Conservation (phyloP, 345 rosid genomes). For the Populus euphratica region DNA sequence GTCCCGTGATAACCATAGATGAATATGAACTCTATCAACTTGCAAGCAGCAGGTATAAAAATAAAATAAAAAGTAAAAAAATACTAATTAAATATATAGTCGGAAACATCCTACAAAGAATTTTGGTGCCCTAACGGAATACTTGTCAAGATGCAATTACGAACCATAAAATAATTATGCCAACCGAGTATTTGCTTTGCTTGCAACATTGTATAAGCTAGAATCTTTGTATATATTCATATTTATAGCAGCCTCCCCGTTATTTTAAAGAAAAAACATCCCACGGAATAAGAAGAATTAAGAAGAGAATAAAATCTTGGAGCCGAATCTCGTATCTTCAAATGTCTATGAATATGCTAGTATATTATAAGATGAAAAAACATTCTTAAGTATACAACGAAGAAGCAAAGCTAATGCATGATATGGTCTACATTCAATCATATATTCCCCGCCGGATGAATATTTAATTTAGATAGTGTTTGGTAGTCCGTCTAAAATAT, state of each 20-base stretch:
- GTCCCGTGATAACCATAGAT: not conserved
- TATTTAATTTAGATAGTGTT: not conserved
- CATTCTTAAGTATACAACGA: not conserved
- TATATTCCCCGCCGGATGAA: not conserved
- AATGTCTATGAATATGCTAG: not conserved
- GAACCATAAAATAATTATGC: not conserved
- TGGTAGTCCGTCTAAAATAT: too few relatives aligned
- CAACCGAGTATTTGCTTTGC: not conserved
- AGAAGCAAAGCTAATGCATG: not conserved
- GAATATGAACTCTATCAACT: not conserved
- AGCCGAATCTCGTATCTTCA: conserved; percentile 6
- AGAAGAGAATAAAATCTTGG: not conserved
- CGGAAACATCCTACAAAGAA: not conserved
- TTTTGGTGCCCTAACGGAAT: not conserved
- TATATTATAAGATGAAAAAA: not conserved
- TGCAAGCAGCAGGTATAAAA: not conserved
- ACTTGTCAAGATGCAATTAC: not conserved
- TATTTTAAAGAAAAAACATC: not conserved
- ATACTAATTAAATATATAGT: not conserved
- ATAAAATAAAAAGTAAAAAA: not conserved
- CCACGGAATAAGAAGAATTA: not conserved
- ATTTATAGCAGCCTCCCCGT: not conserved
- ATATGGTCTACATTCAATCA: not conserved
- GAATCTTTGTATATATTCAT: not conserved
- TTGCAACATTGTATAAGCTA: not conserved